A percentile compares a stretch with the other conserved stretches of the same genome.
phyloP scores from a whole-genome alignment of 768 basidiomycete species.

The Auricularia auricula-judae region DNA sequence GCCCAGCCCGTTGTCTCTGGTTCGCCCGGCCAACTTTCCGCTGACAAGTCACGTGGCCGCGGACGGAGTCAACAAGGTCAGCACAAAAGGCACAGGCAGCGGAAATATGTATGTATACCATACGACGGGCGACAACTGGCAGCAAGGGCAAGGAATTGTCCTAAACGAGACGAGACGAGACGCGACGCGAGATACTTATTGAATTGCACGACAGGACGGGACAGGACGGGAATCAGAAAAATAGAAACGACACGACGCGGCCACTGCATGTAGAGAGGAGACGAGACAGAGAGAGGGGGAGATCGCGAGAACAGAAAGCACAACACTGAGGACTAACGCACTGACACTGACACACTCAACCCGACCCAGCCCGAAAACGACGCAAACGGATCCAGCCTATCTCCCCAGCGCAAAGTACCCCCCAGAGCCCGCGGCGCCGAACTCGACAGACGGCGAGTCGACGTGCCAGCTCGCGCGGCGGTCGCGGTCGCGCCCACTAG shows the following conservation, averaged over 20 bases:
- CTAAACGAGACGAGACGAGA: neutral
- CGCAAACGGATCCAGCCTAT: neutral
- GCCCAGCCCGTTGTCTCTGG: too few species aligned
- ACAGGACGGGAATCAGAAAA: neutral
- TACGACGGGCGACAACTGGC: too few species aligned
- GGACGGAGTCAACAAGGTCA: too few species aligned
- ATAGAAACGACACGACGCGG: neutral
- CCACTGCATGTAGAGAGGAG: too few species aligned
- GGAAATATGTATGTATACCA: too few species aligned
- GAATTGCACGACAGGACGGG: neutral
- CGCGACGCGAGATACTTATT: neutral
- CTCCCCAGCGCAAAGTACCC: neutral
- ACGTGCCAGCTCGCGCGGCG: constrained; percentile 1
- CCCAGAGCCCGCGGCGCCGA: neutral
- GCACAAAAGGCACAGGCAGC: too few species aligned
- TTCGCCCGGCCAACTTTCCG: too few species aligned
- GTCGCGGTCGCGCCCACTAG: neutral
- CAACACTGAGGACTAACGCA: neutral
- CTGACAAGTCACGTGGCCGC: too few species aligned
- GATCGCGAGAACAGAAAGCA: neutral
- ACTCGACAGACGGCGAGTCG: neutral
- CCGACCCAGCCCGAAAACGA: neutral
- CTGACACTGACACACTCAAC: neutral
- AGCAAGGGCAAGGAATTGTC: too few species aligned
- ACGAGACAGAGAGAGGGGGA: too few species aligned